Evolutionary conservation across 257 asterid genomes (phyloP).

Genomic region (Haberlea rhodopensis): DNA sequence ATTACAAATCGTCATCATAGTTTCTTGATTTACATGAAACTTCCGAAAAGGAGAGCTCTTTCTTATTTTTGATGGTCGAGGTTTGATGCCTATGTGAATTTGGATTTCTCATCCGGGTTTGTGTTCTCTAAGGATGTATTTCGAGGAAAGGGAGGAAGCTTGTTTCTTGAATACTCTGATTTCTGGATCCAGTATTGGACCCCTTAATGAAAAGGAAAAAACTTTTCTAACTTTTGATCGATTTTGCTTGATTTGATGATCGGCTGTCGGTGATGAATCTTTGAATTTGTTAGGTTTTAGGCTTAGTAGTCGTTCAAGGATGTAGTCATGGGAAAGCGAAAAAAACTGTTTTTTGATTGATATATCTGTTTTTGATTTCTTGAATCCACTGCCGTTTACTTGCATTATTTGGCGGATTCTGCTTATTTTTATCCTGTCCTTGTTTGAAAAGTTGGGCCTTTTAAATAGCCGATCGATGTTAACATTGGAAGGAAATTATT

Average conservation of each 20-base stretch:
- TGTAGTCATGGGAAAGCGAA: conserved; percentile 32
- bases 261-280: not conserved
- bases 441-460: conserved; percentile 21
- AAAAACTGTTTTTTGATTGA: not conserved
- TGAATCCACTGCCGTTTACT: conserved; percentile 25
- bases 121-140: conserved; percentile 47
- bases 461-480: conserved; percentile 15
- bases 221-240: not conserved
- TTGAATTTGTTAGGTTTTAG: conserved; percentile 35
- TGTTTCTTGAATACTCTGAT: not conserved
- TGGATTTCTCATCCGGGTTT: conserved; percentile 42
- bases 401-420: conserved; percentile 10
- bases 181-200: conserved; percentile 24
- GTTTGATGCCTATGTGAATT: conserved; percentile 33
- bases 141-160: conserved; percentile 22
- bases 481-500: conserved; percentile 13
- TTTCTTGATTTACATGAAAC: conserved; percentile 28
- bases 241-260: not conserved
- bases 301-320: conserved; percentile 36
- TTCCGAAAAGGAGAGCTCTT: not conserved
- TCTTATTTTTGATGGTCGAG: conserved; percentile 33
- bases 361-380: conserved; percentile 19
- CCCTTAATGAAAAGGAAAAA: conserved; percentile 12
- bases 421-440: no score
- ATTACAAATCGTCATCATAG: conserved; percentile 26